Conservation (phyloP, 208 protist species). For the Leishmania arabica region DNA sequence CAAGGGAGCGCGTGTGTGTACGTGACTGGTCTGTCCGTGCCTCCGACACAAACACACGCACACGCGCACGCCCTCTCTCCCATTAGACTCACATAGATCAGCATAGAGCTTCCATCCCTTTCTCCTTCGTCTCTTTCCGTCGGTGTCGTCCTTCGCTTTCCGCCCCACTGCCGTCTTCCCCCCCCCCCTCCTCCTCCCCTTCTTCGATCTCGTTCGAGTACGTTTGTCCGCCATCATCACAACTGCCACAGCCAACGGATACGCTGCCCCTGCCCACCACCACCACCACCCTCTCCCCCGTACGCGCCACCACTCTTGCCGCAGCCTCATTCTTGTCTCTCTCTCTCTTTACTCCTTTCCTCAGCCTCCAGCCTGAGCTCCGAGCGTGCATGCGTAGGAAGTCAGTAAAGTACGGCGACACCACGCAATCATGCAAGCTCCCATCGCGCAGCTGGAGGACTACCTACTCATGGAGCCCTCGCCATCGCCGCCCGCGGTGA, state of each 20-base stretch:
- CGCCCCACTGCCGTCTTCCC: not conserved
- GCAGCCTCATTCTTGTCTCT: not conserved
- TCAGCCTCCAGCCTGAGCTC: not conserved
- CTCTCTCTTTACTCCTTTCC: not conserved
- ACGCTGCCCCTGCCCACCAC: not conserved
- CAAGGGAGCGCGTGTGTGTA: not conserved
- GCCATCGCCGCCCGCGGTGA: slow-evolving; percentile 20
- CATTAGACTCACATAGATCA: not conserved
- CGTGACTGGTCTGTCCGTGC: not conserved
- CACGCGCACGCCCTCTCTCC: not conserved
- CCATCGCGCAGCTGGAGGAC: slow-evolving; percentile 10
- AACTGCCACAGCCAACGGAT: not conserved
- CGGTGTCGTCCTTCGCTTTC: not conserved
- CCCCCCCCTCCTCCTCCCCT: not conserved
- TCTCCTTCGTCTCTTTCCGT: not conserved
- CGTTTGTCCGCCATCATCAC: not conserved
- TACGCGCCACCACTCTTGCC: not conserved
- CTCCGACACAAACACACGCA: not conserved
- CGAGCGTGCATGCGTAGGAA: not conserved
- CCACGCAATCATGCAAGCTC: not conserved
- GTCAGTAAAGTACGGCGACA: not conserved
- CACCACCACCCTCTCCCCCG: not conserved
- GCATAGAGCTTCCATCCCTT: not conserved
- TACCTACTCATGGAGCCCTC: slow-evolving; percentile 26
- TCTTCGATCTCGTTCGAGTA: not conserved